Evolutionary conservation across 768 basidiomycete species (phyloP), one percentile per base, ranked within the genome.

Genomic region (Cyathus striatus): DNA sequence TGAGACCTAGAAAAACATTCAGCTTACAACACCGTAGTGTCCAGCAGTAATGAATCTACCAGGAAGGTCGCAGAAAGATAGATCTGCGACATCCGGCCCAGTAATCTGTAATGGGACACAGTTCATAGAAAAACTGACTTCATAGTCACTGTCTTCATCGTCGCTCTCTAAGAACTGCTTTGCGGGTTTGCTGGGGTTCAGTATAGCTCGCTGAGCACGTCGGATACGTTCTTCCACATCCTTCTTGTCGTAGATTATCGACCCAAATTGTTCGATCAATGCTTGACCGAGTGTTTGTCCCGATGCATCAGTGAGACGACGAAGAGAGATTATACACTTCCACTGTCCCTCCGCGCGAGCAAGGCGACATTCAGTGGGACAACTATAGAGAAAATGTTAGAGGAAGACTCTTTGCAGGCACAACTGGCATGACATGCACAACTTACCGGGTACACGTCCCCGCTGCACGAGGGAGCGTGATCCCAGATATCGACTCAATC

Each of bases 381-480:
- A 76, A 5, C 75, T 76, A 41, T n/a, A 23, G 22, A 6, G 49
- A 14, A 6, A 21, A 12, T 13, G 18, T 27, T 23, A 6, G 2
- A 6, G 1, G 0, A 27, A 17, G 22, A 5, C 36, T 1, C n/a
- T n/a, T n/a, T n/a, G n/a, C n/a, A n/a, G n/a, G n/a, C n/a, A n/a
- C 22, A 3, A 21, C 12, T 21, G 5, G n/a, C n/a, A n/a, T n/a
- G n/a, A n/a, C n/a, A n/a, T n/a, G n/a, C 43, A 22, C 18, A 0
- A 7, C 42, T 38, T 45, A 76, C 83, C 83, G 68, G 2, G 84
- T 86, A 42, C 82, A 85, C 0, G 82, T 83, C 1, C 82, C 82
- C 4, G 73, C 65, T 0, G 78, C 78, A 10, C 83, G 68, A 17
- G 83, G 83, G 0, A 85, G 58, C 0, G 72, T 79, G 17, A 84